phyloP scores from a whole-genome alignment of 106 monocot species.

The Platanthera guangdongensis region DNA sequence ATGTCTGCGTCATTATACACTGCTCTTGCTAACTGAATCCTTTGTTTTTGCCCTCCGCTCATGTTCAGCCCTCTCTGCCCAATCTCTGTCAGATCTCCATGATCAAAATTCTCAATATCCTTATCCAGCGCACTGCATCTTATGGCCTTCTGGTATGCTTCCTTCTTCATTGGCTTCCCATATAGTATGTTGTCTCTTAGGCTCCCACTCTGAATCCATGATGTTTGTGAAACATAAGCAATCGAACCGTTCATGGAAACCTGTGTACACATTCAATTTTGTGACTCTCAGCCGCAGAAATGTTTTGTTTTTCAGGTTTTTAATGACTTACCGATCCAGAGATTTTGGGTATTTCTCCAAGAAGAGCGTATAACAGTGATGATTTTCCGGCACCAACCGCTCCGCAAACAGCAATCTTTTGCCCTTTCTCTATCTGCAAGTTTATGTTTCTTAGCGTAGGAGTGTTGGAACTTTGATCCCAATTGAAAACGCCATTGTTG shows the following conservation, averaged over 20 bases:
- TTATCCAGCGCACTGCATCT: slow-evolving; percentile 62
- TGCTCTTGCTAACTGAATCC: slow-evolving; percentile 44
- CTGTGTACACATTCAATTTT: slow-evolving; percentile 15
- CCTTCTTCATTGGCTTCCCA: slow-evolving; percentile 54
- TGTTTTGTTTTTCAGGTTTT: background rate
- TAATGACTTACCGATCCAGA: slow-evolving; percentile 46
- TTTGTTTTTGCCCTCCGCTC: slow-evolving; percentile 48
- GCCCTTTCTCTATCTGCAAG: slow-evolving; percentile 26
- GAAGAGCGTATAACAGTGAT: slow-evolving; percentile 44
- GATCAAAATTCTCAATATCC: slow-evolving; percentile 55
- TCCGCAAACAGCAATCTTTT: slow-evolving; percentile 59
- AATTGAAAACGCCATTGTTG: slow-evolving; percentile 32
- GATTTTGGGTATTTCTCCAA: slow-evolving; percentile 53
- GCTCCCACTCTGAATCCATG: slow-evolving; percentile 80
- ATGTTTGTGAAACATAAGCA: slow-evolving; percentile 69
- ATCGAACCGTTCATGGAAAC: slow-evolving; percentile 42
- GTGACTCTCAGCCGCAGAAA: background rate
- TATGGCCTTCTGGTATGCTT: slow-evolving; percentile 43
- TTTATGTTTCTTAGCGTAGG: slow-evolving; percentile 30
- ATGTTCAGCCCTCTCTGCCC: slow-evolving; percentile 43
- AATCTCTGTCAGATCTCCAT: slow-evolving; percentile 40
- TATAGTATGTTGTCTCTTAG: slow-evolving; percentile 61
- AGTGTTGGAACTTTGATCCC: slow-evolving; percentile 18
- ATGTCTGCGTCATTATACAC: slow-evolving; percentile 34
- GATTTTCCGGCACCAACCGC: slow-evolving; percentile 73